Evolutionary conservation across 208 protist species (phyloP), one percentile per base, ranked within the genome.

Genomic region (Trypanosoma platydactyli): DNA sequence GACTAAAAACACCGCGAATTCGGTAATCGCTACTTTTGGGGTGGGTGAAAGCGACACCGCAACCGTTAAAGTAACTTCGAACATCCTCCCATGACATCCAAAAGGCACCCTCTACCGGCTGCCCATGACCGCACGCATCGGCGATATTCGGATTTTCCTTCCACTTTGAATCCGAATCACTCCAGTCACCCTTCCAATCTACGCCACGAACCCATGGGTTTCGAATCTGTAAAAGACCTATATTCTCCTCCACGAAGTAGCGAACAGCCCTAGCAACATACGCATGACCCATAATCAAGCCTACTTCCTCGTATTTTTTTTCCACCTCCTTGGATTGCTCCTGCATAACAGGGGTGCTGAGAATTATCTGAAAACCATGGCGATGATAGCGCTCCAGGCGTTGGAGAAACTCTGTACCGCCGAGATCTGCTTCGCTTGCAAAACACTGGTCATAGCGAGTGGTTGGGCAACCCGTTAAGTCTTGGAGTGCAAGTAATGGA

Each of bases 1-100:
- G 16, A 15, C 45, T 35, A 56, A 92, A 92, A 22, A 53, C 49
- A 16, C 81, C 81, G 30, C 63, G 50, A 54, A 89, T 72, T 5
- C 80, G 74, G 46, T 83, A 85, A 65, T 86, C 76, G 54, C 65
- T 54, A 54, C 74, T 71, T 3, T 46, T 44, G 59, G 70, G 76
- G 24, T 72, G 63, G 45, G 84, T 69, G 64, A 88, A 91, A 69
- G 80, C 83, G 29, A 91, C 85, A 51, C 71, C 78, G 60, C 76
- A 87, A 5, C 77, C 76, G 48, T 74, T 69, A 63, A 92, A 91
- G 73, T 83, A 82, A n/a, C 61, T 54, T 56, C 58, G 65, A 20
- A 84, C 79, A 59, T 88, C 85, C 5, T 27, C 45, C 85, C 80
- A 91, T 27, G 71, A 71, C 61, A 92, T 71, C 83, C 83, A 94